A percentile compares a stretch with the other conserved stretches of the same genome.
These are phyloP conservation scores for Gymnopus androsaceus DNA, from an alignment of 1,284 basidiomycete genomes.

Conservation along the genomic window DNA sequence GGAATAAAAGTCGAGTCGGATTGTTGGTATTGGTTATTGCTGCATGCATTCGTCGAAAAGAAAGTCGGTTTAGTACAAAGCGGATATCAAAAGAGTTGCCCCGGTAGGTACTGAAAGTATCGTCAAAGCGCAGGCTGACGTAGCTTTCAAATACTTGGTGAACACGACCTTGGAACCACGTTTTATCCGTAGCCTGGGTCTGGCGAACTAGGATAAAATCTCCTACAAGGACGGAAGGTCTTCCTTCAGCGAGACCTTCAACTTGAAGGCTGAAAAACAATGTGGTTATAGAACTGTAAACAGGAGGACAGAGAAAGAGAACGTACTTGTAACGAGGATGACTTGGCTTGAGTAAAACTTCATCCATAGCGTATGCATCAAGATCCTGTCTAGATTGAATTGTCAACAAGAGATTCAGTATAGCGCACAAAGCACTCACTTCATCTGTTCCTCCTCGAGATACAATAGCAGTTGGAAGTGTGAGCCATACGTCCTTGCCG, in stretches of 20 bases:
- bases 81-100: conserved; percentile 50
- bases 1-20: conserved; percentile 47
- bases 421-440: conserved; percentile 30
- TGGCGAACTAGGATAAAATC: conserved; percentile 48
- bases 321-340: conserved; percentile 43
- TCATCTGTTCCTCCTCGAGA: conserved; percentile 49
- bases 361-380: conserved; percentile 42
- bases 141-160: conserved; percentile 39
- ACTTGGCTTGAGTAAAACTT: conserved; percentile 35
- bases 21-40: conserved; percentile 39
- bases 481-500: conserved; percentile 36
- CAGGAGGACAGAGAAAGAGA: not conserved
- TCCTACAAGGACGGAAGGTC: conserved; percentile 52
- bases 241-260: conserved; percentile 49
- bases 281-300: not conserved
- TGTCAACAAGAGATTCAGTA: not conserved
- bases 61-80: conserved; percentile 50
- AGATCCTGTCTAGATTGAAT: conserved; percentile 40
- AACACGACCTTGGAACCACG: conserved; percentile 55
- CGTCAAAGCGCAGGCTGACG: conserved; percentile 46
- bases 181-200: conserved; percentile 20
- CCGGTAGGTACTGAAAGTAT: conserved; percentile 41
- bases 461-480: conserved; percentile 45
- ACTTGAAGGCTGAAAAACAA: conserved; percentile 45
- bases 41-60: conserved; percentile 53